A percentile compares a stretch with the other conserved stretches of the same genome.
phyloP scores from a whole-genome alignment of 352 stramenopile genomes.

The Phytopythium cucurbitacearum region DNA sequence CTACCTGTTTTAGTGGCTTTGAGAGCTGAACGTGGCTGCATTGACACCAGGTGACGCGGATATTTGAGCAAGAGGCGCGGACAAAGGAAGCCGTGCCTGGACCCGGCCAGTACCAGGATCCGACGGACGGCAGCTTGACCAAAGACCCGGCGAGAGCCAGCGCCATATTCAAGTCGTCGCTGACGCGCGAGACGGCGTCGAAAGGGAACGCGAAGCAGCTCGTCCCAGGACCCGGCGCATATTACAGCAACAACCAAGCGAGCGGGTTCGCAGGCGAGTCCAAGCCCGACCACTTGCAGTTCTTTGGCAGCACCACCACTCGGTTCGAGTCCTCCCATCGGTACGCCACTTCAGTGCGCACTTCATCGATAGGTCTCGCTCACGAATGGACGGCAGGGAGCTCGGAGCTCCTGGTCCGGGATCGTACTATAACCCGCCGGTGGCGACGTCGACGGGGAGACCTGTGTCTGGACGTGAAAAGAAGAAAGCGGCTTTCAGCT shows the following conservation, averaged over 20 bases:
- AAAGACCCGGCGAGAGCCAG: conserved; percentile 49
- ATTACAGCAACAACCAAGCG: conserved; percentile 31
- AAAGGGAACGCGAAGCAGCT: conserved; percentile 23
- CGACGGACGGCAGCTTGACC: conserved; percentile 8
- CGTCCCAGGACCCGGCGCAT: conserved; percentile 61
- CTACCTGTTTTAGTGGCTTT: not conserved
- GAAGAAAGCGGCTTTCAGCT: conserved; percentile 61
- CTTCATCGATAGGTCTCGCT: not conserved
- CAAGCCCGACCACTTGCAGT: conserved; percentile 74
- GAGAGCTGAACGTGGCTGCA: too few species aligned
- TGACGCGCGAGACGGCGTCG: conserved; percentile 45
- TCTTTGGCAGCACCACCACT: conserved; percentile 73
- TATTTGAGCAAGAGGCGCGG: conserved; percentile 62
- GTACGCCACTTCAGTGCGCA: conserved; percentile 5
- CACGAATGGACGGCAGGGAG: conserved; percentile 14
- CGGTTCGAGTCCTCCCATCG: conserved; percentile 48
- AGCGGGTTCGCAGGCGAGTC: conserved; percentile 34
- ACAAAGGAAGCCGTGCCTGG: conserved; percentile 47
- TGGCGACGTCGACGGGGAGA: conserved; percentile 20
- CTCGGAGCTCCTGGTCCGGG: conserved; percentile 36
- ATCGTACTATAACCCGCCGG: conserved; percentile 53
- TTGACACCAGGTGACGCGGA: conserved; percentile 24
- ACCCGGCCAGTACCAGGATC: conserved; percentile 50
- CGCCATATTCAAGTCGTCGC: conserved; percentile 67
- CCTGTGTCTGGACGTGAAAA: conserved; percentile 12